A percentile compares a stretch with the other conserved stretches of the same genome.
These are phyloP conservation scores for Cucurbita argyrosperma DNA, from an alignment of 306 rosid species.

Conservation along the genomic window DNA sequence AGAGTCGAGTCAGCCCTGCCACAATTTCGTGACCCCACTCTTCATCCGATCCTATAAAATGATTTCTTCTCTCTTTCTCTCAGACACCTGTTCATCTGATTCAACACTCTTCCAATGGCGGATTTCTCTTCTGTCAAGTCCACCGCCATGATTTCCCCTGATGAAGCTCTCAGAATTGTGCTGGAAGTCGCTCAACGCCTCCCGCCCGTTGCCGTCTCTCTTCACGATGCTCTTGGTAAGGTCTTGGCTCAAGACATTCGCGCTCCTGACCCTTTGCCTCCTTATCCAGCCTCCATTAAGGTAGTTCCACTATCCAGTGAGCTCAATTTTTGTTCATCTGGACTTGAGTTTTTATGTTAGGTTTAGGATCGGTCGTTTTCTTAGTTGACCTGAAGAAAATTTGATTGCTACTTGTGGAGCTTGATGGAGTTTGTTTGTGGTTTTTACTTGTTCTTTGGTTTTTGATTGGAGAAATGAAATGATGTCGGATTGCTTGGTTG, in stretches of 20 bases:
- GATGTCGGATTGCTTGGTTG: neutral
- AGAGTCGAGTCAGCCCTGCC: neutral
- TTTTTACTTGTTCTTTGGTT: neutral
- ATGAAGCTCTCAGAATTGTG: slow-evolving; percentile 40
- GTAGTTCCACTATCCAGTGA: slow-evolving; percentile 7
- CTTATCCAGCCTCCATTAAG: slow-evolving; percentile 70
- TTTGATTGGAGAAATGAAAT: neutral
- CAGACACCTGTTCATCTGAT: neutral
- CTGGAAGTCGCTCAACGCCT: slow-evolving; percentile 41
- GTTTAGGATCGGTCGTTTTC: neutral
- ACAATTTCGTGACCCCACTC: neutral
- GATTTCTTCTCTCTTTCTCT: neutral
- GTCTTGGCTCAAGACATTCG: slow-evolving; percentile 55
- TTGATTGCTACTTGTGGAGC: neutral
- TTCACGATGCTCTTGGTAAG: slow-evolving; percentile 56
- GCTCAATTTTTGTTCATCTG: neutral
- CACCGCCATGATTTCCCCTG: slow-evolving; percentile 27
- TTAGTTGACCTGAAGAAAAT: neutral
- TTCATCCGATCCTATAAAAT: neutral
- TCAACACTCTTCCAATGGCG: neutral
- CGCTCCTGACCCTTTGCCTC: slow-evolving; percentile 66
- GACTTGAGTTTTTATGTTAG: no score
- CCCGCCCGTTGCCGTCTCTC: slow-evolving; percentile 37
- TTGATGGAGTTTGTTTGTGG: neutral
- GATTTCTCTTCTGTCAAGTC: neutral